Evolutionary conservation across 345 rosid genomes (phyloP), one percentile per base, ranked within the genome.

Genomic region (Rhodomyrtus tomentosa): DNA sequence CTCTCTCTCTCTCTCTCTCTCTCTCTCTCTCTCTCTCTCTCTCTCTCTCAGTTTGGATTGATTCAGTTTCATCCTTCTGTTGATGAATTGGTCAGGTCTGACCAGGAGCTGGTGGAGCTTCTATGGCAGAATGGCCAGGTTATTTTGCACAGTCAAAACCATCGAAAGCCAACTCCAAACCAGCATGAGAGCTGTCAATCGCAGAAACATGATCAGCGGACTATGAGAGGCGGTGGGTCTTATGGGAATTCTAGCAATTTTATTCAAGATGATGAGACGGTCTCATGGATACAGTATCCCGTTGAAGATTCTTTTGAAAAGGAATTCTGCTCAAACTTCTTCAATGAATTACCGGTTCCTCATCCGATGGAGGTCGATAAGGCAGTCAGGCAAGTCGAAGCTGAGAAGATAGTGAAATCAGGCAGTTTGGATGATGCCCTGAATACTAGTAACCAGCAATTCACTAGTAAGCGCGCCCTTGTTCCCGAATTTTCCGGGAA

Each of bases 121-220:
- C 38, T 92, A 85, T 94, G 96, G 96, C 86, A 85, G 85, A 91
- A 92, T 86, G 98, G 96, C 68, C 91, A 91, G 81, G 92, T 94
- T 24, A 94, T 94, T 86, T 72, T 92, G 82, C 89, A 89, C 54
- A 92, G 91, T 89, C 98, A 93, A 87, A 88, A 90, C 18, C 92
- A 89, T 2, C 89, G 92, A 83, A 90, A 86, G 81, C 90, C 85
- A 7, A 38, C 83, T 76, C 81, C 86, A n/a, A 82, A 74, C 52
- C 74, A 72, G 81, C 58, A 42, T 59, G 90, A 87, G 9, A 36
- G 82, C 62, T 85, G 86, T 55, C 91, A 87, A 62, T 81, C 59
- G 29, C 86, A 83, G 21, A 86, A 84, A 36, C 87, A 86, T 21
- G 89, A 86, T 45, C 82, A 73, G 72, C 76, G 53, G 56, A 76